Base-by-base conservation (phyloP, 768 basidiomycete species). In the Podaxis pistillaris region DNA sequence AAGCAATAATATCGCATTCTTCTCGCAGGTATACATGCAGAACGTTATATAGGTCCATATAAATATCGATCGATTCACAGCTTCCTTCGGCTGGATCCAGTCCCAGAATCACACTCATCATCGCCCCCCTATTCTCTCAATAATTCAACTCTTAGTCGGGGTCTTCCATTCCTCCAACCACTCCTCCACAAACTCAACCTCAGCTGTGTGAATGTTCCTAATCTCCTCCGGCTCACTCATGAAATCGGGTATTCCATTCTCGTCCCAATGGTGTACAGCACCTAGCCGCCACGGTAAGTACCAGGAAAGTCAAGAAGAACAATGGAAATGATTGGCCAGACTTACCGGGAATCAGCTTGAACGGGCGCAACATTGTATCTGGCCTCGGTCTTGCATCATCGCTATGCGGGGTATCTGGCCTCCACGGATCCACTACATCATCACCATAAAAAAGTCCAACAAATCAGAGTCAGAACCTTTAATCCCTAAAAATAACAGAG, bases 291-390 rank as follows among this genome's bases (percentile, higher is more conserved):
- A 37, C 17, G 4, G 26, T 17, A 56, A 28, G 8, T 9, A 33
- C 6, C 47, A 40, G 30, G 19, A 40, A 58, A 33, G n/a, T 24
- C 41, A 36, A 7, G 28, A 19, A 51, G 41, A 17, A 49, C 2
- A 17, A 41, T 22, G 17, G 8, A 9, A 33, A 6, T 9, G 33
- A 33, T 33, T 33, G 6, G 33, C 33, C 2, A 3, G 33, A 79
- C 88, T 26, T 66, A 94, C 94, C 80, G 9, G 89, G 88, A 62
- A 97, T 97, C 46, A 96, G 69, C 72, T 95, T 94, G 76, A 94
- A 94, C 0, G 96, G 96, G 41, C 82, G 79, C 38, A 86, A 69
- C 15, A 87, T 74, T 0, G 93, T 94, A 73, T 94, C 93, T 47
- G 79, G 72, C 17, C 94, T 80, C 52, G 85, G 79, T 5, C 75